Percentiles rank a stretch among this genome's conserved stretches.
These are phyloP conservation scores for Cymbopogon flexuosus DNA, from an alignment of 202 grass and related monocot genomes.

Conservation along the genomic window DNA sequence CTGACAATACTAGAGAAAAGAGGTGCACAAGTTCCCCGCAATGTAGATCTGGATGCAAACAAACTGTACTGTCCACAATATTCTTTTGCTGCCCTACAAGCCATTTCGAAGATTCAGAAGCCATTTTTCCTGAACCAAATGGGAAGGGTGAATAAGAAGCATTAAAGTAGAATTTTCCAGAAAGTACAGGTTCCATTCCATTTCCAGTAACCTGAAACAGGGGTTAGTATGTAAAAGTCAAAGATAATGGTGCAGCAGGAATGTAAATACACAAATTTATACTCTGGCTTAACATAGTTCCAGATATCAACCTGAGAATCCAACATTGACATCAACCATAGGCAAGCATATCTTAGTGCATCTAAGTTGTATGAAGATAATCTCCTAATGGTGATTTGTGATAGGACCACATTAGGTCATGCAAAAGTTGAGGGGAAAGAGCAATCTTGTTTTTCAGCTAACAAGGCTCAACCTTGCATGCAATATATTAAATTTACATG, in stretches of 20 bases:
- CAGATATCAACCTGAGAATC: not conserved
- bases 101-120: conserved; percentile 57
- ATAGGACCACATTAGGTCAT: not conserved
- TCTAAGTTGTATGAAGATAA: not conserved
- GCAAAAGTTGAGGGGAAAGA: not conserved
- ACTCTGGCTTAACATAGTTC: not conserved
- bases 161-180: conserved; percentile 64
- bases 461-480: not conserved
- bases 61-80: conserved; percentile 38
- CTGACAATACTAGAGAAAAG: conserved; percentile 60
- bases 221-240: not conserved
- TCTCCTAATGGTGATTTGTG: not conserved
- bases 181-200: conserved; percentile 69
- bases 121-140: conserved; percentile 74
- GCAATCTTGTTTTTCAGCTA: not conserved
- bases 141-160: conserved; percentile 78
- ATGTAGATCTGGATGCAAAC: conserved; percentile 65
- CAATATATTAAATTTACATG: not conserved
- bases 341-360: not conserved
- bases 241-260: not conserved
- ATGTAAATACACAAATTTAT: not conserved
- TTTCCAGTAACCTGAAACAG: conserved; percentile 61
- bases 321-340: not conserved
- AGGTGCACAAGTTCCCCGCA: conserved; percentile 74
- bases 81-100: conserved; percentile 52